These are phyloP conservation scores for Cystobasidium pallidum DNA, from an alignment of 1,284 basidiomycete genomes.

Conservation along the genomic window DNA sequence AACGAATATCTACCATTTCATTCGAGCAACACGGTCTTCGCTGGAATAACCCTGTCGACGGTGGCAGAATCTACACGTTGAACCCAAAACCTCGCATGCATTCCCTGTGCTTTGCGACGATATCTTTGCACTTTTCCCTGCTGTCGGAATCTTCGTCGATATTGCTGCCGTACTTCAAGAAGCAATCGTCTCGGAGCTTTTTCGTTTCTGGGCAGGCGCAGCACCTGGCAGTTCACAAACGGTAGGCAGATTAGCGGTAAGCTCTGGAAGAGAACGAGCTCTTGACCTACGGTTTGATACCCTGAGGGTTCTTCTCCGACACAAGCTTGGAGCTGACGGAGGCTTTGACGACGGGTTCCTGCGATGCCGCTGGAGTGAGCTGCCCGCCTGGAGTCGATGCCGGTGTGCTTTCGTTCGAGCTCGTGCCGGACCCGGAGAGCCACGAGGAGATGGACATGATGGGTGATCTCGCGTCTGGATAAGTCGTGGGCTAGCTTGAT, in stretches of 20 bases:
- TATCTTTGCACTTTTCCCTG: constrained; percentile 74
- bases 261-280: too few species aligned
- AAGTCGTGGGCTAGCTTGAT: too few species aligned
- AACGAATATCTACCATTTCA: not conserved
- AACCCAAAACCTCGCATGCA: constrained; percentile 76
- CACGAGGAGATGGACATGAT: constrained; percentile 31
- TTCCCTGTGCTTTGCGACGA: constrained; percentile 76
- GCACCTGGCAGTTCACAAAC: constrained; percentile 61
- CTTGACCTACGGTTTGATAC: constrained; percentile 80
- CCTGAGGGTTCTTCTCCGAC: constrained; percentile 69
- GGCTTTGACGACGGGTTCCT: constrained; percentile 41
- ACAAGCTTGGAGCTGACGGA: constrained; percentile 37
- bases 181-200: constrained; percentile 86
- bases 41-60: too few species aligned
- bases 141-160: constrained; percentile 64
- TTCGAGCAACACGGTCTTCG: too few species aligned
- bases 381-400: constrained; percentile 10
- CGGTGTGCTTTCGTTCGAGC: constrained; percentile 27
- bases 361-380: constrained; percentile 33
- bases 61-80: constrained; percentile 51
- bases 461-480: not conserved
- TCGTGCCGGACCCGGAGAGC: constrained; percentile 11
- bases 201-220: constrained; percentile 97
- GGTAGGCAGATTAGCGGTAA: constrained; percentile 11
- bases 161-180: constrained; percentile 69